Conservation (phyloP, 2,329 filamentous ascomycete species). For the Xylaria sp. region DNA sequence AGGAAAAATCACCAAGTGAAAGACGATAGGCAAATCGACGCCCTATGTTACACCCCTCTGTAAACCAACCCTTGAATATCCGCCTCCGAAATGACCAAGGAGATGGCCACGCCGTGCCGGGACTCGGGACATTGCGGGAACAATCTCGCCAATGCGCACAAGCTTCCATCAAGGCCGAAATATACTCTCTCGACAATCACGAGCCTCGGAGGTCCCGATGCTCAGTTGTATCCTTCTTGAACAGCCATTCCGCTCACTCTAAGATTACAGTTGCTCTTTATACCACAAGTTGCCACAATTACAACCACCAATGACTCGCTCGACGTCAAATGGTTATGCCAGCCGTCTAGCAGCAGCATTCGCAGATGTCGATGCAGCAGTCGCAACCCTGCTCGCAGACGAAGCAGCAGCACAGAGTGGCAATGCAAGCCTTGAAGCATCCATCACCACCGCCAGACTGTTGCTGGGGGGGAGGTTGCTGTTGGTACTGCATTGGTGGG, state of each 20-base stretch:
- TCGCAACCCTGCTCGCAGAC: constrained; percentile 62
- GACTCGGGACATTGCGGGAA: constrained; percentile 2
- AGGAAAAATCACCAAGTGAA: constrained; percentile 18
- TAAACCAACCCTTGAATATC: constrained; percentile 26
- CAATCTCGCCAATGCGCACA: not conserved
- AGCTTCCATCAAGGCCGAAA: not conserved
- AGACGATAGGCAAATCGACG: constrained; percentile 25
- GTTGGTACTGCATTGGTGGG: constrained; percentile 58
- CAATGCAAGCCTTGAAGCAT: constrained; percentile 59
- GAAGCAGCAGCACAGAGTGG: constrained; percentile 62
- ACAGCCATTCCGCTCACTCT: not conserved
- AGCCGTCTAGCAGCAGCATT: constrained; percentile 51
- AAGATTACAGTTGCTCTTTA: not conserved
- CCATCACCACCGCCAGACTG: constrained; percentile 50
- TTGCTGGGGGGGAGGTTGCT: constrained; percentile 52
- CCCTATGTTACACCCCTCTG: constrained; percentile 17
- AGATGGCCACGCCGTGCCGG: not conserved
- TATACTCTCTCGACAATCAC: constrained; percentile 4
- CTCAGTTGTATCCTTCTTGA: not conserved
- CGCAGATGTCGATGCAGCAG: constrained; percentile 59
- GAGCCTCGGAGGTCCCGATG: not conserved
- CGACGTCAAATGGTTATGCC: not conserved
- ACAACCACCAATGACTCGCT: not conserved
- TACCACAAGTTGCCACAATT: not conserved
- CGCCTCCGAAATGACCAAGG: constrained; percentile 16